These are phyloP conservation scores for Kondoa subrosea DNA, from an alignment of 768 basidiomycete species.

Conservation along the genomic window DNA sequence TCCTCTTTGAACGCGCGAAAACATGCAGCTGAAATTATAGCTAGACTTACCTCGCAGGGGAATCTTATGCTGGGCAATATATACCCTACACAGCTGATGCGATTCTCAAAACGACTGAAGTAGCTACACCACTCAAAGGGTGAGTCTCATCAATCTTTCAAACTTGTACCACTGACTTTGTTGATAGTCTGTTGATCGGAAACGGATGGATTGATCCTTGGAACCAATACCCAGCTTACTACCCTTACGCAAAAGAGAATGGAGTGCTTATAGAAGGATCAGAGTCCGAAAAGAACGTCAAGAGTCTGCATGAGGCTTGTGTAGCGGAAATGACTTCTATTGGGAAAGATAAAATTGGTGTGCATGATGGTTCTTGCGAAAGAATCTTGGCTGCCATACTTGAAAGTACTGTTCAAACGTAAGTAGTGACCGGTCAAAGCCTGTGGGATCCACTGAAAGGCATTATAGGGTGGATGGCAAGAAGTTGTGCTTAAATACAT, in stretches of 20 bases:
- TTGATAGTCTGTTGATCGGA: conserved; percentile 63
- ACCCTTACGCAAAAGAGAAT: conserved; percentile 66
- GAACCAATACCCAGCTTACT: conserved; percentile 72
- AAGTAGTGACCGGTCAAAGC: conserved; percentile 18
- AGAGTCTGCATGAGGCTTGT: conserved; percentile 47
- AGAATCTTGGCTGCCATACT: conserved; percentile 38
- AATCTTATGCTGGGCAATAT: conserved; percentile 93
- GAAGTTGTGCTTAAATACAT: conserved; percentile 75
- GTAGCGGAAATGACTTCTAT: conserved; percentile 35
- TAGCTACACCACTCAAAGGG: conserved; percentile 16
- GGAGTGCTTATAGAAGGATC: conserved; percentile 58
- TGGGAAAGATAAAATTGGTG: conserved; percentile 31
- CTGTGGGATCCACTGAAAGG: background rate
- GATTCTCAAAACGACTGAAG: conserved; percentile 15
- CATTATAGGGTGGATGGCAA: conserved; percentile 46
- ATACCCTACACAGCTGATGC: conserved; percentile 78
- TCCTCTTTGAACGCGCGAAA: background rate
- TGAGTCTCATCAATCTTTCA: background rate
- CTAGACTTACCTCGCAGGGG: conserved; percentile 87
- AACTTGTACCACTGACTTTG: background rate
- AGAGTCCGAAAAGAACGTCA: conserved; percentile 48
- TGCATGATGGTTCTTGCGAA: conserved; percentile 46
- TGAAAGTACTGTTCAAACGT: conserved; percentile 34
- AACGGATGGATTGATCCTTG: conserved; percentile 95
- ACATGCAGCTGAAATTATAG: background rate